Evolutionary conservation across 495 filamentous ascomycete genomes (phyloP), one percentile per base, ranked within the genome.

Genomic region (Cryomyces minteri): DNA sequence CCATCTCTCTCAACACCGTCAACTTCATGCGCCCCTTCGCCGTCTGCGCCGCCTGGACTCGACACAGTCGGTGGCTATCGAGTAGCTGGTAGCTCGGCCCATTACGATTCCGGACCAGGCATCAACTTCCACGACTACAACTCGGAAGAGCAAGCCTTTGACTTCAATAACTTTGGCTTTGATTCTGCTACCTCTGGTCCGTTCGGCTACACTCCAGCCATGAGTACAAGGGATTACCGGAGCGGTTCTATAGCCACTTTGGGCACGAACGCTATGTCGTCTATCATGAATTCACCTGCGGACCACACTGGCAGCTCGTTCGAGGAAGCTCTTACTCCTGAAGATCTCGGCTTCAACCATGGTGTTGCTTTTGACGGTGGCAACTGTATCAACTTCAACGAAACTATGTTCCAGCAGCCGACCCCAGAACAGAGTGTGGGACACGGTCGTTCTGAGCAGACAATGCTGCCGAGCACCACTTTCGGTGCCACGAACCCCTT

Each of bases 261-360:
- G 48, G 40, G 5, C 38, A 49, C 33, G 41, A 45, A 12, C 51
- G 18, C 18, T 25, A 2, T 25, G 1, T 25, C 18, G 18, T 25
- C 18, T 1, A 49, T 11, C 41, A 49, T 0, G 50, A 51, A 28
- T 54, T 54, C 44, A 32, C 31, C 28, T 49, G 33, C 30, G 10
- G 46, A 54, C 31, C 46, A 51, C 32, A 46, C 51, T 40, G 49
- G 49, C n/a, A 49, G 36, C 41, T 46, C 48, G 1, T 57, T 54
- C 39, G 56, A 59, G 4, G 48, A 59, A 39, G 51, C 48, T 29
- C 45, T 60, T n/a, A 25, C 18, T 25, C 18, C 18, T 25, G 18
- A 25, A 25, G 54, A 60, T 5, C 39, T 60, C 31, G 55, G 52
- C 39, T 55, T 54, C 50, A 48, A 57, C 40, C 12, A 38, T 38